Evolutionary conservation across 805 yeast species (phyloP), one percentile per base, ranked within the genome.

Genomic region (Sungouiozyma ichnusensis): DNA sequence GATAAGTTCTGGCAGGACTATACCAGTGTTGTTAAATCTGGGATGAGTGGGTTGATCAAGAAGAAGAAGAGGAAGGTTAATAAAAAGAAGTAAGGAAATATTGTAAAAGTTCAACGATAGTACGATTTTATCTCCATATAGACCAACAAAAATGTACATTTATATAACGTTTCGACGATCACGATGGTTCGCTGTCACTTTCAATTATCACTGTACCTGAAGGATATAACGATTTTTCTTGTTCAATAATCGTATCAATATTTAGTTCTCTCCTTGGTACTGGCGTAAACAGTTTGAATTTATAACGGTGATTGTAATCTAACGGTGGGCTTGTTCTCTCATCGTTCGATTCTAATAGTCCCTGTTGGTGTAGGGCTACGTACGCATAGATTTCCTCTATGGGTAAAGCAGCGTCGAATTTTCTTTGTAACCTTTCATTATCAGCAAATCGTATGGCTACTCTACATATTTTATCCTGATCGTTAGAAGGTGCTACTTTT

Each of bases 1-100:
- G 85, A 79, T 48, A 59, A 66, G 45, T 88, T 88, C 59, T 88
- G 96, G 96, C 59, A 62, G 35, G 78, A 77, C 19, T 88, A 87
- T 62, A 64, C 85, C 1, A 77, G 76, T 35, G 74, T 74, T 0
- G 68, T 87, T 43, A 87, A 85, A 57, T 57, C 68, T 17, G 88
- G 92, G 3, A 76, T 84, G 60, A 66, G 66, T 3, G 95, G 95
- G 1, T 70, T 88, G 60, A 74, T 77, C 57, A 85, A 81, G 73
- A 86, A 85, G 67, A 85, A 83, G 45, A 85, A 85, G 69, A 74
- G 72, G 66, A 79, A 76, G 66, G 69, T 72, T 57, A 71, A 36
- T 3, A 48, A 44, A 20, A 33, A 36, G 17, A 33, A 37, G 14
- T 39, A 43, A 37, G 38, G 41, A 33, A 46, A 43, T 14, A 11